A percentile compares a stretch with the other conserved stretches of the same genome.
These are phyloP conservation scores for Malassezia obtusa DNA, from an alignment of 1,284 basidiomycete genomes.

Conservation along the genomic window DNA sequence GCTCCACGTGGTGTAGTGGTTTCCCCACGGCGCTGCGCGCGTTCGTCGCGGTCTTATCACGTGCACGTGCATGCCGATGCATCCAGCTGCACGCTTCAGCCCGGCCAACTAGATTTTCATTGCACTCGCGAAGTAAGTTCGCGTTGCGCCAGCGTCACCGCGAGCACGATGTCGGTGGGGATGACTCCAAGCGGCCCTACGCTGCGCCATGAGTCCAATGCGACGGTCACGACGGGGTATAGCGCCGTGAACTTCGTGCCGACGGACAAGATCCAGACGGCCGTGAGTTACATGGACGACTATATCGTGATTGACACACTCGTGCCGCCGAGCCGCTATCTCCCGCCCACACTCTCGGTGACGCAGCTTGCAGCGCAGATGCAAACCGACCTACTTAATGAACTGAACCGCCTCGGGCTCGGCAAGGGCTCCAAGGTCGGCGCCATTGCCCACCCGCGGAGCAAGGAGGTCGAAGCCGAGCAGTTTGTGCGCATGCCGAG, in stretches of 20 bases:
- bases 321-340: conserved; percentile 22
- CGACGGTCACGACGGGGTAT: conserved; percentile 13
- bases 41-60: neutral
- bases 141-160: neutral
- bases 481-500: conserved; percentile 1
- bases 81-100: neutral
- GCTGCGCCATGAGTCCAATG: conserved; percentile 9
- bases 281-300: conserved; percentile 23
- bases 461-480: conserved; percentile 15
- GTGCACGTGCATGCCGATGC: neutral
- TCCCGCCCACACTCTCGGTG: conserved; percentile 13
- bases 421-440: conserved; percentile 9
- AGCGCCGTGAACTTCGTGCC: conserved; percentile 29
- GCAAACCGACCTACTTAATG: conserved; percentile 13
- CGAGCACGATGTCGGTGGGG: neutral
- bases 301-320: conserved; percentile 31
- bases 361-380: conserved; percentile 11
- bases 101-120: conserved; percentile 2
- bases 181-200: neutral
- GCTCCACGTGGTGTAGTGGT: neutral
- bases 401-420: conserved; percentile 8
- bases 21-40: too few relatives aligned
- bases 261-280: conserved; percentile 25
- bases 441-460: conserved; percentile 15
- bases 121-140: neutral